Evolutionary conservation across 768 basidiomycete species (phyloP), one percentile per base, ranked within the genome.

Genomic region (Lactarius hatsudake): DNA sequence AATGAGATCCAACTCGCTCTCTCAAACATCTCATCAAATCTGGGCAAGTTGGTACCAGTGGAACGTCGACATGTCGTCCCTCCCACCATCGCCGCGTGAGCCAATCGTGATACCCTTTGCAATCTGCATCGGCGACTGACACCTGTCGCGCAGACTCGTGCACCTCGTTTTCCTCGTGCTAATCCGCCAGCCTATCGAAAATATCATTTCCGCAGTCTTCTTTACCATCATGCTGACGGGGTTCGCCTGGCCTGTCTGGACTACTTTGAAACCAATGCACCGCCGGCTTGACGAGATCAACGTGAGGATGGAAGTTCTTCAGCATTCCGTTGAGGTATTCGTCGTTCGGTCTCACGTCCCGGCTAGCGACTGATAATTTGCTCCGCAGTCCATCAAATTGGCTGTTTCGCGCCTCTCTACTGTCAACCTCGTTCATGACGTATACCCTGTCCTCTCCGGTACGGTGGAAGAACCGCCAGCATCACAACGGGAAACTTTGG

Each of bases 51-150:
- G 13, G 12, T 5, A 53, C 62, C 32, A 26, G 26, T 54, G 30
- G 65, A 66, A 8, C 45, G 38, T 20, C 38, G 20, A 6, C 48
- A 62, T 15, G 45, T 67, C 18, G 8, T 32, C 17, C 40, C 38
- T 32, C 58, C 61, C 30, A 1, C 59, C 40, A 20, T 51, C 17
- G 62, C 32, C 15, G 48, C 63, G 66, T 63, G 42, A 67, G 66
- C 28, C 15, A 48, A 30, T 32, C 10, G 5, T 59, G n/a, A 68
- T 4, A 32, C 51, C 62, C n/a, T 15, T 15, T 64, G 20, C 42
- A 13, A 53, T 26, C 51, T 53, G 5, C 51, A 26, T 36, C 56
- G 34, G 34, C 3, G 18, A 12, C 20, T 57, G 34, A 36, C n/a
- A 57, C 30, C 30, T 23, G 18, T 57, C 30, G 56, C 8, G 10